phyloP scores from a whole-genome alignment of 106 monocot species.

The Acanthochlamys bracteata region DNA sequence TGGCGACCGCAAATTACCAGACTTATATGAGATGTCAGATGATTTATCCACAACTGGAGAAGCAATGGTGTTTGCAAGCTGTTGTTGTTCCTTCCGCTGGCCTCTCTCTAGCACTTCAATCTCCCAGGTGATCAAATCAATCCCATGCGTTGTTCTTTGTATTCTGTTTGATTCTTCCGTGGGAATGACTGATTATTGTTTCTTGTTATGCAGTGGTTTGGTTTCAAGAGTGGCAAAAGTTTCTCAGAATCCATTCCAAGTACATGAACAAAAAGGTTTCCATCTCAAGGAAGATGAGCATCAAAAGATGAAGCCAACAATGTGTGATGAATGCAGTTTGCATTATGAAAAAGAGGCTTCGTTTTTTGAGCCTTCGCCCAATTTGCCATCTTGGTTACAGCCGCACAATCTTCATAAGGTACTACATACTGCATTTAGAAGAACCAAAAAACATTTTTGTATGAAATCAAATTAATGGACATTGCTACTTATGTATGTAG shows the following conservation, averaged over 20 bases:
- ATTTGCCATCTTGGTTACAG: slow-evolving; percentile 65
- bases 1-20: slow-evolving; percentile 73
- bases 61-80: slow-evolving; percentile 72
- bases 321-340: slow-evolving; percentile 59
- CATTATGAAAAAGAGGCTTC: slow-evolving; percentile 72
- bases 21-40: slow-evolving; percentile 79
- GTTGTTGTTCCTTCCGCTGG: slow-evolving; percentile 84
- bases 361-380: slow-evolving; percentile 11
- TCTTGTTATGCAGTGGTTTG: slow-evolving; percentile 26
- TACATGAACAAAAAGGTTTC: slow-evolving; percentile 20
- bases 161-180: background rate
- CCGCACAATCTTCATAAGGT: slow-evolving; percentile 45
- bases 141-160: background rate
- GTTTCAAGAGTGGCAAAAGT: slow-evolving; percentile 33
- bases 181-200: background rate
- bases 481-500: slow-evolving; percentile 6
- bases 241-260: slow-evolving; percentile 26
- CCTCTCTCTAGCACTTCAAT: slow-evolving; percentile 64
- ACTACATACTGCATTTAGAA: background rate
- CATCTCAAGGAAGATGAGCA: slow-evolving; percentile 17
- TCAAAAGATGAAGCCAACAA: slow-evolving; percentile 37
- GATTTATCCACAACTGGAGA: slow-evolving; percentile 59
- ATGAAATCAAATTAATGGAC: no score
- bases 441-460: no score
- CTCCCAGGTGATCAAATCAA: slow-evolving; percentile 42